Evolutionary conservation across 2,329 filamentous ascomycete genomes (phyloP).

Genomic region (Graphium sp.): DNA sequence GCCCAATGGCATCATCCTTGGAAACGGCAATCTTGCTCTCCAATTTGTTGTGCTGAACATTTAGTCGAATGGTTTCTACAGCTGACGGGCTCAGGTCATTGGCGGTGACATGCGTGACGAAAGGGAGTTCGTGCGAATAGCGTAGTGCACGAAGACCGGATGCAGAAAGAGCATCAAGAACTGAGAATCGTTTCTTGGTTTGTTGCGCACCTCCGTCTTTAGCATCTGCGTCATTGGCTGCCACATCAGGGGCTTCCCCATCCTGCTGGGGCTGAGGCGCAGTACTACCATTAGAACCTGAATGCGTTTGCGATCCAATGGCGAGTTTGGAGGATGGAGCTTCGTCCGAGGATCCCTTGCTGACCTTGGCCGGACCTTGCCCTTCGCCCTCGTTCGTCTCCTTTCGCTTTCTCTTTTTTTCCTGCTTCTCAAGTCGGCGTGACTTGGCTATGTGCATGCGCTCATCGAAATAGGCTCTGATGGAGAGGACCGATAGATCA

Average conservation of each 20-base stretch:
- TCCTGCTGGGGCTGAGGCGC: conserved; percentile 4
- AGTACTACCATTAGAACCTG: not conserved
- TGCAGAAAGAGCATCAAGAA: conserved; percentile 87
- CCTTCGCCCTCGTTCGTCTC: conserved; percentile 29
- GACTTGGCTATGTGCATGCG: conserved; percentile 24
- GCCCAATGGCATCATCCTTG: conserved; percentile 68
- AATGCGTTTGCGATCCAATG: no score
- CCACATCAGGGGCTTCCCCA: not conserved
- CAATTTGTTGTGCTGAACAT: conserved; percentile 70
- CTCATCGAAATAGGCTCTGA: conserved; percentile 73
- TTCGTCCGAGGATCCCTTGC: conserved; percentile 7
- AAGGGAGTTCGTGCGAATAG: conserved; percentile 82
- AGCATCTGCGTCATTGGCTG: conserved; percentile 3
- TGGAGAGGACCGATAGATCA: conserved; percentile 81
- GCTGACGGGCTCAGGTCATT: conserved; percentile 76
- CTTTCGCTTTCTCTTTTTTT: conserved; percentile 22
- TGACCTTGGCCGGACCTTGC: conserved; percentile 17
- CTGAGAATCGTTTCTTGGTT: conserved; percentile 44
- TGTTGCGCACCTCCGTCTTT: conserved; percentile 10
- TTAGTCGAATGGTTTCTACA: conserved; percentile 65
- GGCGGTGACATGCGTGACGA: conserved; percentile 64
- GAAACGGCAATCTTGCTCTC: conserved; percentile 53
- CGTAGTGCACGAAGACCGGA: conserved; percentile 81
- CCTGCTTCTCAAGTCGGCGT: conserved; percentile 9
- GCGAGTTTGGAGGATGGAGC: no score